A percentile compares a stretch with the other conserved stretches of the same genome.
phyloP scores from a whole-genome alignment of 345 rosid species.

The Camelina hispida region DNA sequence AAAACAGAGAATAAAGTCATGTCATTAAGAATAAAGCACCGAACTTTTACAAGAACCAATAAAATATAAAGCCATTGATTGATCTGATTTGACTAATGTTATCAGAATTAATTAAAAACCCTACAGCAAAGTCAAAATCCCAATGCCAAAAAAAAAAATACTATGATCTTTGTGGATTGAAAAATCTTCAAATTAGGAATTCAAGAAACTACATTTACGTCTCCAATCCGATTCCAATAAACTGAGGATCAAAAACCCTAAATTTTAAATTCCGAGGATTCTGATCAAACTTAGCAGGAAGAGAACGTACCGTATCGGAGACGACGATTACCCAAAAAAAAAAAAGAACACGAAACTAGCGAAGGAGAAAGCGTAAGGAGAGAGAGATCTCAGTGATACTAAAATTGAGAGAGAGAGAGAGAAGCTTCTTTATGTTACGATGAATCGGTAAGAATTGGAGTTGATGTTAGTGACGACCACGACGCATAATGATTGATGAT shows the following conservation, averaged over 20 bases:
- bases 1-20: background rate
- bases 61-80: background rate
- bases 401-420: background rate
- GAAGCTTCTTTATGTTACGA: background rate
- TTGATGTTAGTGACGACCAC: conserved; percentile 22
- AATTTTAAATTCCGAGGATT: too few species aligned
- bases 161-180: background rate
- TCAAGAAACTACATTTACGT: background rate
- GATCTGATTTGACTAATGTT: background rate
- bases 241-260: background rate
- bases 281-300: background rate
- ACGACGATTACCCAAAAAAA: background rate
- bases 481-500: conserved; percentile 22
- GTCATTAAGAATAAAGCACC: background rate
- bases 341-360: background rate
- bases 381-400: conserved; percentile 20
- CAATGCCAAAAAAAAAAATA: background rate
- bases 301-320: background rate
- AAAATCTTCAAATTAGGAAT: background rate
- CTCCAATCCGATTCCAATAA: background rate
- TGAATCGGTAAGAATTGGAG: background rate
- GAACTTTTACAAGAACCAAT: background rate
- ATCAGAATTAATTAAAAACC: conserved; percentile 4
- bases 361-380: background rate
- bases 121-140: too few species aligned